Conservation (phyloP, 805 yeast genomes). For the Zygoascus tannicola region DNA sequence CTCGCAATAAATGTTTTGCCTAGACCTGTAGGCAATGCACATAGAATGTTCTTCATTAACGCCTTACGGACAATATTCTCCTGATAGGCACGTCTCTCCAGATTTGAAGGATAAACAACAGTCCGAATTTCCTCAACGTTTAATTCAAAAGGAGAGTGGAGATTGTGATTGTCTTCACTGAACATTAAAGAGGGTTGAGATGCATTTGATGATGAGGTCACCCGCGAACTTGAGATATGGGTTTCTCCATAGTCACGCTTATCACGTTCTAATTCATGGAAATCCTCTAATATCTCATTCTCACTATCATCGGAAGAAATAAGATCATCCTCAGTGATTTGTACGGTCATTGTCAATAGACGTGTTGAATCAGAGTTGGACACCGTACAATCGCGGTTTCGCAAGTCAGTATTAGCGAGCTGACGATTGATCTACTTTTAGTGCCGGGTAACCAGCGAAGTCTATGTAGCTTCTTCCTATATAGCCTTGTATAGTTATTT, state of each 20-base stretch:
- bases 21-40: conserved; percentile 94
- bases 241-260: background rate
- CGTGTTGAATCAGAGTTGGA: too few species aligned
- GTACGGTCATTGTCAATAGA: too few species aligned
- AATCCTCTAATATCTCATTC: background rate
- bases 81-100: conserved; percentile 81
- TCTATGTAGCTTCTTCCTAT: too few species aligned
- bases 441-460: too few species aligned
- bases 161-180: background rate
- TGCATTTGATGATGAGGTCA: background rate
- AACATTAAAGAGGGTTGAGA: background rate
- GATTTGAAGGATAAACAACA: conserved; percentile 78
- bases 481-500: too few species aligned
- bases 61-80: conserved; percentile 67
- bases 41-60: conserved; percentile 61
- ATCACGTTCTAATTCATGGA: background rate
- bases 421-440: too few species aligned
- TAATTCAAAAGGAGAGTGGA: conserved; percentile 24
- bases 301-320: background rate
- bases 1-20: conserved; percentile 97
- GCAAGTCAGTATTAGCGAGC: too few species aligned
- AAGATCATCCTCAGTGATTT: too few species aligned
- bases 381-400: too few species aligned
- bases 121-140: conserved; percentile 32
- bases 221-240: background rate